Conservation (phyloP, 1,284 basidiomycete genomes). For the Trichosporon faecale region DNA sequence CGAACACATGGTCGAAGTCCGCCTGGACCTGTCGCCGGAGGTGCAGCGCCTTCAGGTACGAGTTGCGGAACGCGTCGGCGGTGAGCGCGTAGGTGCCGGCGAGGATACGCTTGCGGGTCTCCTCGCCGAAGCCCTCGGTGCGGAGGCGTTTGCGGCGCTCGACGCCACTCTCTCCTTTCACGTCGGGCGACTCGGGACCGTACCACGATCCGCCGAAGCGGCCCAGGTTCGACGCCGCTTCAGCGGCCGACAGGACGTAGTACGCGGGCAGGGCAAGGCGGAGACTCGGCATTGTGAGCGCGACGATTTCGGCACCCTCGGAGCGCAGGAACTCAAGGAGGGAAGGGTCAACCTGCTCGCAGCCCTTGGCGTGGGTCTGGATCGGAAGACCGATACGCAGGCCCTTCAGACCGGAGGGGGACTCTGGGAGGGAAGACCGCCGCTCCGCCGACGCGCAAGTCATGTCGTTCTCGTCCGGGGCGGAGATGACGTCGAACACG, state of each 20-base stretch:
- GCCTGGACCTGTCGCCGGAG: conserved; percentile 67
- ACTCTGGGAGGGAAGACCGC: conserved; percentile 39
- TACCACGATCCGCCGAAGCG: conserved; percentile 78
- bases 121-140: conserved; percentile 73
- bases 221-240: conserved; percentile 89
- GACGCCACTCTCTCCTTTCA: conserved; percentile 54
- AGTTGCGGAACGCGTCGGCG: conserved; percentile 92
- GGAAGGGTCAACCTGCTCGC: conserved; percentile 35
- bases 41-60: conserved; percentile 86
- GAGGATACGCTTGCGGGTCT: conserved; percentile 84
- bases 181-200: conserved; percentile 54
- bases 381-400: conserved; percentile 42
- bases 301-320: conserved; percentile 66
- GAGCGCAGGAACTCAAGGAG: conserved; percentile 57
- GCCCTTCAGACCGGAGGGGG: conserved; percentile 21
- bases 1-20: conserved; percentile 73
- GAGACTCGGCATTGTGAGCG: conserved; percentile 75
- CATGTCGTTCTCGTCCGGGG: conserved; percentile 72
- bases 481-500: conserved; percentile 65
- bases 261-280: conserved; percentile 83
- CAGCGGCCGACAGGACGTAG: conserved; percentile 90
- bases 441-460: conserved; percentile 61
- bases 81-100: conserved; percentile 88
- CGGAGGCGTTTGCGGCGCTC: conserved; percentile 60
- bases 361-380: conserved; percentile 31